Conservation (phyloP, 805 yeast genomes). For the Spathaspora passalidarum region DNA sequence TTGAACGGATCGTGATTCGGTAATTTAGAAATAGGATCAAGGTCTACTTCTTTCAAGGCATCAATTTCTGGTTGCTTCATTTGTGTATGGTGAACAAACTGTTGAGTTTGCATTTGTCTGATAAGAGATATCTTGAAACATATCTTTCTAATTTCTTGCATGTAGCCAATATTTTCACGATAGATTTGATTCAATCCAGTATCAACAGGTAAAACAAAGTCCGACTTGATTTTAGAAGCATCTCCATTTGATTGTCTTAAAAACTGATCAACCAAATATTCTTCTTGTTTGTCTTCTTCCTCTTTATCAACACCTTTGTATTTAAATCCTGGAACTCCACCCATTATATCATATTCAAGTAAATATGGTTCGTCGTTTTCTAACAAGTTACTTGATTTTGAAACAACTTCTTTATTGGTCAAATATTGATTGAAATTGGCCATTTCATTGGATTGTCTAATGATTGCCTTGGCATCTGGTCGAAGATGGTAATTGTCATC, state of each 20-base stretch:
- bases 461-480: conserved; percentile 63
- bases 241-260: conserved; percentile 25
- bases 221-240: conserved; percentile 22
- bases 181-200: conserved; percentile 62
- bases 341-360: conserved; percentile 80
- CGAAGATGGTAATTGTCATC: conserved; percentile 54
- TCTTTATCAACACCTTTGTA: conserved; percentile 49
- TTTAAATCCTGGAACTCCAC: conserved; percentile 69
- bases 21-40: conserved; percentile 73
- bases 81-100: conserved; percentile 70
- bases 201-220: conserved; percentile 32
- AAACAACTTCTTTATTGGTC: conserved; percentile 34
- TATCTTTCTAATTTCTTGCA: conserved; percentile 84
- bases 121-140: conserved; percentile 87
- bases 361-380: conserved; percentile 64
- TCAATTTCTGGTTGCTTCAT: conserved; percentile 67
- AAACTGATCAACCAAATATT: conserved; percentile 31
- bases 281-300: conserved; percentile 39
- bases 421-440: conserved; percentile 50
- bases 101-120: conserved; percentile 85
- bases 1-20: conserved; percentile 62
- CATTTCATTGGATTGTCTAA: conserved; percentile 69
- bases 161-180: conserved; percentile 64
- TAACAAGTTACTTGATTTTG: conserved; percentile 41
- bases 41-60: conserved; percentile 59